phyloP scores from a whole-genome alignment of 495 filamentous ascomycete genomes.

The Rostrohypoxylon terebratum region DNA sequence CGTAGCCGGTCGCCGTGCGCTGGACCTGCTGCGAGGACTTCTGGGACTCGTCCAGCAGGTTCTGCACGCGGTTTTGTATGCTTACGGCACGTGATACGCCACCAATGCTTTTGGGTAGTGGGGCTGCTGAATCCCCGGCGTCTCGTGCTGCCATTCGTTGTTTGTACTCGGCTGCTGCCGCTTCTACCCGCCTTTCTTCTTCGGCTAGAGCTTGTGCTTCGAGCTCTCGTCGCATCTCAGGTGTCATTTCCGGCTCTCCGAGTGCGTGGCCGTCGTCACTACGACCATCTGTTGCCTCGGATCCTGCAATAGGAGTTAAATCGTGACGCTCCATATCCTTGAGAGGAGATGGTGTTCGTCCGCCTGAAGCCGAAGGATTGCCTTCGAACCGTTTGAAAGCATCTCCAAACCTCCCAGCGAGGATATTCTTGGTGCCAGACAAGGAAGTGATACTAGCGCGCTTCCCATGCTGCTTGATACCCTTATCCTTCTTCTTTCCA shows the following conservation, averaged over 20 bases:
- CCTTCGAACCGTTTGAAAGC: conserved; percentile 94
- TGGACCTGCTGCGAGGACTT: conserved; percentile 66
- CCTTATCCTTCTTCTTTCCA: conserved; percentile 76
- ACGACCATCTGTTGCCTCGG: conserved; percentile 77
- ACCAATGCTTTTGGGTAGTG: conserved; percentile 62
- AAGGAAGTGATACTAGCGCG: conserved; percentile 84
- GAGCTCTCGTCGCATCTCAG: conserved; percentile 90
- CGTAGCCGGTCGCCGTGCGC: conserved; percentile 89
- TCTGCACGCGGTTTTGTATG: conserved; percentile 92
- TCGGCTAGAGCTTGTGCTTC: conserved; percentile 85
- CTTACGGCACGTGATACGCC: conserved; percentile 75
- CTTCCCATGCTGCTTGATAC: conserved; percentile 76
- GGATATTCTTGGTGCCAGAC: conserved; percentile 84
- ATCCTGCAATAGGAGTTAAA: conserved; percentile 79
- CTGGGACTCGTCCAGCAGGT: conserved; percentile 81
- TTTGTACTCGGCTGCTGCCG: conserved; percentile 91
- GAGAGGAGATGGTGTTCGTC: conserved; percentile 66
- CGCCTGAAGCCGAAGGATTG: conserved; percentile 57
- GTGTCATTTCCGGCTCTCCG: conserved; percentile 75
- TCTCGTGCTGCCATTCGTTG: conserved; percentile 74
- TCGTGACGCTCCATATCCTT: conserved; percentile 64
- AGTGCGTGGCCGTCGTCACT: conserved; percentile 73
- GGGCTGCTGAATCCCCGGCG: conserved; percentile 56
- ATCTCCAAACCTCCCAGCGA: conserved; percentile 92
- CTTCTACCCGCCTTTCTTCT: conserved; percentile 93